These are phyloP conservation scores for Aspergillus sp. DNA, from an alignment of 2,329 filamentous ascomycete species.

Conservation along the genomic window DNA sequence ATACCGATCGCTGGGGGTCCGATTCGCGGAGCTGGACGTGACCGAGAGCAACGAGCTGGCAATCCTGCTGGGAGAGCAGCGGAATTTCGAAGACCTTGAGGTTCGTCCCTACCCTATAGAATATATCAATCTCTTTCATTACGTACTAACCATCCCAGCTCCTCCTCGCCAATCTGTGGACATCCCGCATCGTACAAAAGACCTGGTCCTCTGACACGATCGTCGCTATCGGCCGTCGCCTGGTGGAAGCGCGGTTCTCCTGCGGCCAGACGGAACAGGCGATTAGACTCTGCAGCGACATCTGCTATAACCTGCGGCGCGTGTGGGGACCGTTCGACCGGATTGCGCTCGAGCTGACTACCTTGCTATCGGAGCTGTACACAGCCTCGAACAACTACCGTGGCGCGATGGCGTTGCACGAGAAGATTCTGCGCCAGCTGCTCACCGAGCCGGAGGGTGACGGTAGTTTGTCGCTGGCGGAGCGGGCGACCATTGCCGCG, in stretches of 20 bases:
- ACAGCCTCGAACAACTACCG: background rate
- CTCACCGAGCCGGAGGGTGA: background rate
- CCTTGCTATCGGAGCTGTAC: constrained; percentile 1
- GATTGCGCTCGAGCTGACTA: constrained; percentile 1
- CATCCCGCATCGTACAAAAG: constrained; percentile 3
- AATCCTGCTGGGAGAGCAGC: background rate
- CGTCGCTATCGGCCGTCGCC: constrained; percentile 1
- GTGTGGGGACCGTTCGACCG: constrained; percentile 3
- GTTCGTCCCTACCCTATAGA: background rate
- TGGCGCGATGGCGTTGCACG: constrained; percentile 2
- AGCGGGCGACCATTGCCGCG: background rate
- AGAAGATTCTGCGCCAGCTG: constrained; percentile 1
- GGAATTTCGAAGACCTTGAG: constrained; percentile 2
- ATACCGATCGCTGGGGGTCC: background rate
- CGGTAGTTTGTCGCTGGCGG: background rate
- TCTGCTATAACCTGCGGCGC: constrained; percentile 4
- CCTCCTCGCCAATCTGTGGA: constrained; percentile 1
- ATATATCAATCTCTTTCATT: background rate
- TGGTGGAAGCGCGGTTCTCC: constrained; percentile 4
- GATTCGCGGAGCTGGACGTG: background rate
- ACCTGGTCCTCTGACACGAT: constrained; percentile 6
- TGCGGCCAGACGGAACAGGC: background rate
- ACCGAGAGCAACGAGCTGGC: constrained; percentile 1
- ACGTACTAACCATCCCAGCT: background rate
- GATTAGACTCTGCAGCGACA: background rate